Percentiles rank a stretch among this genome's conserved stretches.
These are phyloP conservation scores for Cladosporium velox DNA, from an alignment of 2,329 filamentous ascomycete genomes.

Conservation along the genomic window DNA sequence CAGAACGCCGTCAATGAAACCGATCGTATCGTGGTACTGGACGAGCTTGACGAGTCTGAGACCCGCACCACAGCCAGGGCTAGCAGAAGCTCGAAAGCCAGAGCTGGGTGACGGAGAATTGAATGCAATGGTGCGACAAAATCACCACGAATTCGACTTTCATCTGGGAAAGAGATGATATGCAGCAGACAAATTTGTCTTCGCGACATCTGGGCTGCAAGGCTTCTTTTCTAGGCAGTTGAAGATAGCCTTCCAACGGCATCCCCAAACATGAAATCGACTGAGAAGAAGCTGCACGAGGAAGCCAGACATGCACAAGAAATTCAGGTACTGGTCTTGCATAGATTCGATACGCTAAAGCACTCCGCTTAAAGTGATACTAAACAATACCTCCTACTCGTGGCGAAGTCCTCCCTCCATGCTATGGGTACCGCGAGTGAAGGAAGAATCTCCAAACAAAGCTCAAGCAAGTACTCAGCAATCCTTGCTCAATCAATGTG, in stretches of 20 bases:
- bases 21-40: conserved; percentile 12
- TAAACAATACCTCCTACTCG: too few species aligned
- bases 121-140: not conserved
- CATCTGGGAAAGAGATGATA: not conserved
- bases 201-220: not conserved
- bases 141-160: not conserved
- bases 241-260: not conserved
- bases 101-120: not conserved
- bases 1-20: not conserved
- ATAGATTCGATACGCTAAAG: not conserved
- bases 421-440: not conserved
- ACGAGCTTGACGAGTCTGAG: not conserved
- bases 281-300: not conserved
- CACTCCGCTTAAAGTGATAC: not conserved
- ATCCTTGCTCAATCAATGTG: not conserved
- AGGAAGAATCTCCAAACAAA: not conserved
- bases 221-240: not conserved
- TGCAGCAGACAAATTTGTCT: not conserved
- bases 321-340: not conserved
- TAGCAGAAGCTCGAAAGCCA: conserved; percentile 12
- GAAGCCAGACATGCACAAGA: not conserved
- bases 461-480: not conserved
- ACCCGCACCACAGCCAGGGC: conserved; percentile 19
- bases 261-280: not conserved
- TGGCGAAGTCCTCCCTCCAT: not conserved